Conservation (phyloP, 176 grass and related monocot genomes). For the Cymbopogon citratus region DNA sequence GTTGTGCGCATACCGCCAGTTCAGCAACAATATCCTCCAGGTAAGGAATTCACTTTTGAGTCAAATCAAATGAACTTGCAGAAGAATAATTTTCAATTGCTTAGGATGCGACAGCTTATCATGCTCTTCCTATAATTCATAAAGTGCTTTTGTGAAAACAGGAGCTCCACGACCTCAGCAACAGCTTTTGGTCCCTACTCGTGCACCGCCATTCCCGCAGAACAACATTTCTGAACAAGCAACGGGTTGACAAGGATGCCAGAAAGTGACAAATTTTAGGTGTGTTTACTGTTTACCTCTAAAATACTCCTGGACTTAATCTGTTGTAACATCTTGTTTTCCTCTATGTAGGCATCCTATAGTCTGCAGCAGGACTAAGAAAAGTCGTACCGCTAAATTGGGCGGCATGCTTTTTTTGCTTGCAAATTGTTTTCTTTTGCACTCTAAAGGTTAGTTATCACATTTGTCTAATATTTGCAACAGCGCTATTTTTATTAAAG, state of each 20-base stretch:
- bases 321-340: not conserved
- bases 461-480: not conserved
- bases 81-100: not conserved
- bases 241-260: slow-evolving; percentile 41
- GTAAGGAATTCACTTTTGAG: slow-evolving; percentile 31
- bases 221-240: slow-evolving; percentile 58
- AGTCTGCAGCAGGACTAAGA: slow-evolving; percentile 72
- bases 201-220: slow-evolving; percentile 41
- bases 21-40: slow-evolving; percentile 60
- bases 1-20: slow-evolving; percentile 23
- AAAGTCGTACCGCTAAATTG: slow-evolving; percentile 55
- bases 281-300: not conserved
- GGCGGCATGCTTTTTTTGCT: slow-evolving; percentile 58
- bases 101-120: not conserved
- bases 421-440: slow-evolving; percentile 60
- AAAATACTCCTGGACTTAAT: not conserved
- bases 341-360: slow-evolving; percentile 37
- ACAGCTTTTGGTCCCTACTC: slow-evolving; percentile 50
- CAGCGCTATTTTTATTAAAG: not conserved
- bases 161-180: slow-evolving; percentile 44
- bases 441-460: slow-evolving; percentile 46
- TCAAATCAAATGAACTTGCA: not conserved
- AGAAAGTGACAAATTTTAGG: slow-evolving; percentile 37
- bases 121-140: not conserved
- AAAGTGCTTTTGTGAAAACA: slow-evolving; percentile 20